Conservation (phyloP, 495 filamentous ascomycete species). For the Xylaria flabelliformis region DNA sequence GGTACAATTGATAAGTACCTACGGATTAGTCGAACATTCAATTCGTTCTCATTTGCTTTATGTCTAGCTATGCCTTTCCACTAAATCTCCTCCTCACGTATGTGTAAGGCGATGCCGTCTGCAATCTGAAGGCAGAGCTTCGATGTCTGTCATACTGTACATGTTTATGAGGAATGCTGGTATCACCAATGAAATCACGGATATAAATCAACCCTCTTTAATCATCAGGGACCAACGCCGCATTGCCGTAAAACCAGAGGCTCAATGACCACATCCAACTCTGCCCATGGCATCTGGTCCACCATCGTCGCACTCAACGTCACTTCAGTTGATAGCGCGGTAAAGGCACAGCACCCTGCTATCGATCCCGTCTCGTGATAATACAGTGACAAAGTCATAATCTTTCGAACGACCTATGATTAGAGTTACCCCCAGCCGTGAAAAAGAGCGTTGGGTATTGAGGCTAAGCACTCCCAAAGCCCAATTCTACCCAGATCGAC, state of each 20-base stretch:
- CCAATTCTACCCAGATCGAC: not conserved
- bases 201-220: constrained; percentile 23
- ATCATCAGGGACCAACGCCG: constrained; percentile 22
- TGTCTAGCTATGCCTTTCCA: constrained; percentile 1
- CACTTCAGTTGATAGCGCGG: not conserved
- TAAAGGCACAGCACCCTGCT: not conserved
- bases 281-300: not conserved
- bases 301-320: not conserved
- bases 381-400: constrained; percentile 23
- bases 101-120: not conserved
- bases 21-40: not conserved
- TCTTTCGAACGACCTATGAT: not conserved
- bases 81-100: not conserved
- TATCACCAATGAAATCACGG: constrained; percentile 22
- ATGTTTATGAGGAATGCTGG: constrained; percentile 15
- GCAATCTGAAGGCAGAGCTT: not conserved
- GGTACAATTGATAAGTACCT: not conserved
- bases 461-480: not conserved
- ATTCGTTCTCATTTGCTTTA: constrained; percentile 1
- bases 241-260: constrained; percentile 22
- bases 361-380: constrained; percentile 8
- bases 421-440: not conserved
- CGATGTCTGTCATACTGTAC: constrained; percentile 22
- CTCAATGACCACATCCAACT: constrained; percentile 24
- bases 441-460: not conserved